Conservation (phyloP, 495 filamentous ascomycete genomes). For the Thozetella sp. region DNA sequence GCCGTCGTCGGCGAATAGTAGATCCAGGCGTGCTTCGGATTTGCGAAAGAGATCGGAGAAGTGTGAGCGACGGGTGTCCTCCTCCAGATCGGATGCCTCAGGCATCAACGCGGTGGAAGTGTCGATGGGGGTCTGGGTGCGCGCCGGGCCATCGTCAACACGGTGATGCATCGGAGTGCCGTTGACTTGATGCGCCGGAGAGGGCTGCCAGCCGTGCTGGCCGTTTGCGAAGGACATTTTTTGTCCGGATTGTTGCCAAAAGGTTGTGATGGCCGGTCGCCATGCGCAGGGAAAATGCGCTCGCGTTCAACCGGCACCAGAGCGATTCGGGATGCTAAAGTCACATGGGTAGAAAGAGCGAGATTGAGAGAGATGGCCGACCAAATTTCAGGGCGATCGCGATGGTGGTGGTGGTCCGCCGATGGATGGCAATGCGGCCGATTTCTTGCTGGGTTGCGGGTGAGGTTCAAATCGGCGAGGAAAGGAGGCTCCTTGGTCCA, state of each 20-base stretch:
- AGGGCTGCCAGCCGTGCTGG: slow-evolving; percentile 47
- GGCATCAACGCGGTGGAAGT: slow-evolving; percentile 42
- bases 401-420: slow-evolving; percentile 34
- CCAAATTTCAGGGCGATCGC: slow-evolving; percentile 23
- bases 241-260: slow-evolving; percentile 30
- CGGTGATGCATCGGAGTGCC: slow-evolving; percentile 28
- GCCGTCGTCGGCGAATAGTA: slow-evolving; percentile 82
- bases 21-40: slow-evolving; percentile 45
- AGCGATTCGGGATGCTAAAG: slow-evolving; percentile 33
- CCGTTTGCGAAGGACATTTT: slow-evolving; percentile 54
- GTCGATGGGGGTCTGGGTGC: slow-evolving; percentile 38
- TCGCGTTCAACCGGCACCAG: slow-evolving; percentile 44
- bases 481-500: slow-evolving; percentile 24
- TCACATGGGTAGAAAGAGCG: slow-evolving; percentile 38
- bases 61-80: slow-evolving; percentile 41
- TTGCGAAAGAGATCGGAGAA: slow-evolving; percentile 44
- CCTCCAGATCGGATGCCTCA: slow-evolving; percentile 53
- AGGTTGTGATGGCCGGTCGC: slow-evolving; percentile 35
- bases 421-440: slow-evolving; percentile 39
- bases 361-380: slow-evolving; percentile 39
- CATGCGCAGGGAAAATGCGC: slow-evolving; percentile 46
- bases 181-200: slow-evolving; percentile 28
- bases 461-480: slow-evolving; percentile 48
- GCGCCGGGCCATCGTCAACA: slow-evolving; percentile 36
- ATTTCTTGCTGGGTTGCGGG: slow-evolving; percentile 39